phyloP scores from a whole-genome alignment of 1,284 basidiomycete genomes.

The Heterobasidion irregulare region DNA sequence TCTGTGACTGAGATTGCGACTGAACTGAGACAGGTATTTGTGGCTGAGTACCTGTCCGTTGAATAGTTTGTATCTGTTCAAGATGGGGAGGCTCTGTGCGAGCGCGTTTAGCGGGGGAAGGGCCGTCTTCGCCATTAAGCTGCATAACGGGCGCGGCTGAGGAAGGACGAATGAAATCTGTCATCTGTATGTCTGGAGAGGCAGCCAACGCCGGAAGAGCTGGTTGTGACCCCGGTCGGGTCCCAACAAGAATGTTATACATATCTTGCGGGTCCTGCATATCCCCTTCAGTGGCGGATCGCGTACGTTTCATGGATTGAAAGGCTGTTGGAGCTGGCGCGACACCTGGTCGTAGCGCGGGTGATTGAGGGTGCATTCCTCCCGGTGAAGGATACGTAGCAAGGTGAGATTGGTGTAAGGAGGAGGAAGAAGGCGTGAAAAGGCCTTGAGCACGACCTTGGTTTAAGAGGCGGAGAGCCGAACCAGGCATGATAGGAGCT shows the following conservation, averaged over 20 bases:
- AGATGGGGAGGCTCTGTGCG: constrained; percentile 43
- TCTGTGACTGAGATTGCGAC: neutral
- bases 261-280: constrained; percentile 8
- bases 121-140: constrained; percentile 42
- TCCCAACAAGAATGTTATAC: constrained; percentile 9
- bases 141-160: constrained; percentile 33
- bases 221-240: constrained; percentile 18
- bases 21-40: neutral
- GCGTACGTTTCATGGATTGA: constrained; percentile 34
- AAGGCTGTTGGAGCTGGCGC: constrained; percentile 54
- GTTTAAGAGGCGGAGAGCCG: constrained; percentile 69
- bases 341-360: constrained; percentile 20
- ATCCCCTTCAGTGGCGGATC: constrained; percentile 36
- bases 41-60: neutral
- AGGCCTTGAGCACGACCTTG: constrained; percentile 81
- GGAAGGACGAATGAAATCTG: constrained; percentile 36
- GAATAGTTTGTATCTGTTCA: constrained; percentile 6
- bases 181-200: constrained; percentile 35
- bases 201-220: constrained; percentile 24
- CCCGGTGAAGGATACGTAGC: constrained; percentile 14
- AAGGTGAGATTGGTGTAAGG: constrained; percentile 27
- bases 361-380: constrained; percentile 38
- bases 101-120: constrained; percentile 57
- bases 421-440: constrained; percentile 74
- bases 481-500: constrained; percentile 75